Evolutionary conservation across 164 flowering plant species (phyloP).

Genomic region (Cinnamomum chago): DNA sequence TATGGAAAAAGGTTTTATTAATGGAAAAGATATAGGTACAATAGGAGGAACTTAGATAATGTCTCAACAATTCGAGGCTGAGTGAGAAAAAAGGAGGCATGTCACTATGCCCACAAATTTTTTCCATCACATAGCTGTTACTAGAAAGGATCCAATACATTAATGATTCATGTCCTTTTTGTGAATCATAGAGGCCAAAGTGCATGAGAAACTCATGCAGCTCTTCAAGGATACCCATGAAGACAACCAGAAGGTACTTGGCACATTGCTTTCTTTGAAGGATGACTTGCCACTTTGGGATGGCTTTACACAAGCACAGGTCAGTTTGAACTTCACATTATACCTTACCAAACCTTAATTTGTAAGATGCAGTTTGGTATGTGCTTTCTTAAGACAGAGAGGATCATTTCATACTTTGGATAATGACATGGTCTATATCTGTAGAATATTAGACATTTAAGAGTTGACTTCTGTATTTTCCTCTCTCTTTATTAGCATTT

Average conservation of each 20-base stretch:
- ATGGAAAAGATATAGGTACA: not conserved
- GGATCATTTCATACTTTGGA: not conserved
- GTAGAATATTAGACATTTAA: not conserved
- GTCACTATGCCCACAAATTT: too few relatives aligned
- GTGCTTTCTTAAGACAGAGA: not conserved
- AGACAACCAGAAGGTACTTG: slow-evolving; percentile 66
- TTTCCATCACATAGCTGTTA: not conserved
- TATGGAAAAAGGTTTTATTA: too few relatives aligned
- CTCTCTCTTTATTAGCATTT: not conserved
- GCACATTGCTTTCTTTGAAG: slow-evolving; percentile 34
- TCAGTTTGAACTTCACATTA: not conserved
- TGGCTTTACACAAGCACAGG: slow-evolving; percentile 21
- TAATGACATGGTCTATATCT: not conserved
- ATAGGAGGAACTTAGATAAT: not conserved
- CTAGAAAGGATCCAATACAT: not conserved
- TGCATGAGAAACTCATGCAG: slow-evolving; percentile 36
- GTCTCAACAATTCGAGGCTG: too few relatives aligned
- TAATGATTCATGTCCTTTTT: not conserved
- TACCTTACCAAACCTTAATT: not conserved
- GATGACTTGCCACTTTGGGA: slow-evolving; percentile 52
- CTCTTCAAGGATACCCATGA: slow-evolving; percentile 31
- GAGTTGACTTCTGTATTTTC: not conserved
- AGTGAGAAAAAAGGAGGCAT: too few relatives aligned
- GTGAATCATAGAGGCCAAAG: slow-evolving; percentile 35
- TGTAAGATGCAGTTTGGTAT: not conserved